Base-by-base conservation (phyloP, 2,329 filamentous ascomycete species). In the Trichoderma sp. region DNA sequence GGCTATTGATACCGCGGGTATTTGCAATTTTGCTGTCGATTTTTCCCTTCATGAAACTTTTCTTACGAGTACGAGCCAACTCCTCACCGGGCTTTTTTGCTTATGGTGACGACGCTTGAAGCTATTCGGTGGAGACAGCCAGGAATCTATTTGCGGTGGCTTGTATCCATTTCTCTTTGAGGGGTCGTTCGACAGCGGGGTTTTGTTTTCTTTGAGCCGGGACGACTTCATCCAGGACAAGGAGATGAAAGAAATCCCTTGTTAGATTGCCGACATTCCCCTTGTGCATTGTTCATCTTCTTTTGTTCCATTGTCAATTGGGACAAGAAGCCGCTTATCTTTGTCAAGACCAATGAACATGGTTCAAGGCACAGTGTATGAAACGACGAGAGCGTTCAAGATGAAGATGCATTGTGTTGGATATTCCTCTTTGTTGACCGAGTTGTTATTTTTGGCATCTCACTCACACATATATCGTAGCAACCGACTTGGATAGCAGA, bases 401-500 rank as follows among this genome's bases (percentile, higher is more conserved):
- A 69, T 53, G 67, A 53, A 69, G 11, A 66, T 28, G 20, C n/a
- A 13, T 17, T 50, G 32, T 36, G 43, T 53, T 50, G 15, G 23
- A 47, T 15, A 4, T 6, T 28, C 28, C 32, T 26, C 34, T 59
- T 59, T 50, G 20, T 20, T 36, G n/a, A 23, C 17, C 12, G 39
- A 23, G 23, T 34, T 17, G 6, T 17, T 13, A 23, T 34, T 13
- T 30, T 36, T 30, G 36, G 55, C 28, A 53, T 61, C n/a, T 28
- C 57, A 28, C 67, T 62, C 67, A 69, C 39, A 53, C 43, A 69
- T 53, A 69, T 69, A 62, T 53, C 30, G 30, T 62, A 69, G 67
- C 20, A 26, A 26, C 28, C 67, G n/a, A 36, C 30, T n/a, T 47
- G 12, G n/a, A 53, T 36, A 13, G 17, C n/a, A 43, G 36, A 34